These are phyloP conservation scores for Colletotrichum lentis DNA, from an alignment of 2,329 filamentous ascomycete species.

Conservation along the genomic window DNA sequence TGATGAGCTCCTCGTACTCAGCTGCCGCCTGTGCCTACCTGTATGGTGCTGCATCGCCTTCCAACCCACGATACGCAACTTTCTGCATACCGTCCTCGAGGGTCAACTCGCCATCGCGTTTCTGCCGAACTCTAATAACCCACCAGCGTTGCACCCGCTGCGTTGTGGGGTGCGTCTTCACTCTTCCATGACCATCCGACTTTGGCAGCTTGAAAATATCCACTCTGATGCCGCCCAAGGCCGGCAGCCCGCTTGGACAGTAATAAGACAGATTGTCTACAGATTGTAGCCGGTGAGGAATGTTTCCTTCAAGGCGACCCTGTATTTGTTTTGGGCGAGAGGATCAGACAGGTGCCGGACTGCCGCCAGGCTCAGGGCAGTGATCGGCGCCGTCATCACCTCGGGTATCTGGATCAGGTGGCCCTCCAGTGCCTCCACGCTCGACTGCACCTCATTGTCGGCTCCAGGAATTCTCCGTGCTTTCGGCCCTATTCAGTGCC, in stretches of 20 bases:
- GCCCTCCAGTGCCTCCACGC: constrained; percentile 34
- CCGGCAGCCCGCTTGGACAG: constrained; percentile 27
- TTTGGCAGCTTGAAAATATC: constrained; percentile 30
- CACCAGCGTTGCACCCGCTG: constrained; percentile 30
- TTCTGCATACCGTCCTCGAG: constrained; percentile 16
- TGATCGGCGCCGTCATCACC: constrained; percentile 39
- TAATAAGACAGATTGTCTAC: constrained; percentile 33
- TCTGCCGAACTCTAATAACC: constrained; percentile 25
- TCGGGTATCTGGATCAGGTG: constrained; percentile 39
- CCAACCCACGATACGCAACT: constrained; percentile 24
- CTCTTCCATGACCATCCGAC: constrained; percentile 16
- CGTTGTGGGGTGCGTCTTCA: constrained; percentile 21
- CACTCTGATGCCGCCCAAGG: constrained; percentile 31
- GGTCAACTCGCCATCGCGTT: constrained; percentile 5
- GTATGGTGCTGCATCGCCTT: constrained; percentile 16
- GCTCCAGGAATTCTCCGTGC: constrained; percentile 31
- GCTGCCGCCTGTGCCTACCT: constrained; percentile 17
- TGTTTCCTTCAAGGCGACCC: constrained; percentile 35
- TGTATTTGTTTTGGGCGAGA: constrained; percentile 26
- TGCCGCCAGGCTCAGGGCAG: constrained; percentile 25
- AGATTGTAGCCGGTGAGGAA: constrained; percentile 25
- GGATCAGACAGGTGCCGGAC: constrained; percentile 37
- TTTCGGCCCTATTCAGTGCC: constrained; percentile 32
- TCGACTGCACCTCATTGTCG: constrained; percentile 26
- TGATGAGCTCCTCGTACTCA: constrained; percentile 39